Percentiles rank a stretch among this genome's conserved stretches.
Evolutionary conservation across 768 basidiomycete species (phyloP).

Genomic region (Mycena leptocephala): DNA sequence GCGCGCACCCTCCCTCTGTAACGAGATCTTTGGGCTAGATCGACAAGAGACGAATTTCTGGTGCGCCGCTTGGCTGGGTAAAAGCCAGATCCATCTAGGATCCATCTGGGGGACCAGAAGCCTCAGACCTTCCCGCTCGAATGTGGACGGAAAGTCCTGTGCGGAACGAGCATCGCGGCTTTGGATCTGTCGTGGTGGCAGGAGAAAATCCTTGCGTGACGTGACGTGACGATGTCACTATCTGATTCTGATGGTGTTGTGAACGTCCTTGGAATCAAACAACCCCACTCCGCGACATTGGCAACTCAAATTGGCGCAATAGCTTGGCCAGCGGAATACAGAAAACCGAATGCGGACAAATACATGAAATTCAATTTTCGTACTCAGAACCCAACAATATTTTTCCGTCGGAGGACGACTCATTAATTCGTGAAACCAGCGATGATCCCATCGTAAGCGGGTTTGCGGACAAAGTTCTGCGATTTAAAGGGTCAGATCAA

Average conservation of each 20-base stretch:
- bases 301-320: too few species aligned
- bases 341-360: not conserved
- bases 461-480: too few species aligned
- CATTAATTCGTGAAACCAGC: not conserved
- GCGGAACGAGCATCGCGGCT: slow-evolving; percentile 18
- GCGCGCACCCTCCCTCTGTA: not conserved
- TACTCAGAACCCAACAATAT: not conserved
- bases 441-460: too few species aligned
- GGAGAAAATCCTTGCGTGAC: not conserved
- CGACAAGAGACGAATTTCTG: slow-evolving; percentile 14
- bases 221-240: not conserved
- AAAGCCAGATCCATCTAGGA: slow-evolving; percentile 19
- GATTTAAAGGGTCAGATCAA: too few species aligned
- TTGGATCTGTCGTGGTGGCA: slow-evolving; percentile 4
- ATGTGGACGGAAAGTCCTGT: slow-evolving; percentile 7
- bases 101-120: slow-evolving; percentile 5
- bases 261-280: too few species aligned
- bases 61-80: slow-evolving; percentile 14
- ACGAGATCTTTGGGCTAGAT: slow-evolving; percentile 25
- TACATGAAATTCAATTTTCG: not conserved
- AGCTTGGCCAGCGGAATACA: too few species aligned
- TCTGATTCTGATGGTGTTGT: too few species aligned
- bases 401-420: not conserved
- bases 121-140: slow-evolving; percentile 25
- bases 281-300: too few species aligned